Percentiles rank a stretch among this genome's conserved stretches.
Conservation (phyloP, 257 asterid genomes). For the Rehmannia glutinosa region DNA sequence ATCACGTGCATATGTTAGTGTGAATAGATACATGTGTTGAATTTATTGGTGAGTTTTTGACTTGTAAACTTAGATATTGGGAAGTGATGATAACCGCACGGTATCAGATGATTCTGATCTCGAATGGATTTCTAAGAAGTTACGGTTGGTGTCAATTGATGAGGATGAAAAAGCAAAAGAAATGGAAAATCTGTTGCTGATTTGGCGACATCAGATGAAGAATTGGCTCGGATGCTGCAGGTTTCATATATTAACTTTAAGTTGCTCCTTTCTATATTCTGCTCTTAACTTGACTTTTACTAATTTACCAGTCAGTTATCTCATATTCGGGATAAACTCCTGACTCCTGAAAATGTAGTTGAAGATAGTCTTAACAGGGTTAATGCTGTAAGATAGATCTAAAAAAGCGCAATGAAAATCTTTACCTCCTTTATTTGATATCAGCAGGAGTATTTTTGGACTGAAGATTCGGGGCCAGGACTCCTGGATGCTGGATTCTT, state of each 20-base stretch:
- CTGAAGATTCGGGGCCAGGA: not conserved
- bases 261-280: not conserved
- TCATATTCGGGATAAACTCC: slow-evolving; percentile 1
- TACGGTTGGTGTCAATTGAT: slow-evolving; percentile 50
- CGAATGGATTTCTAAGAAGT: slow-evolving; percentile 46
- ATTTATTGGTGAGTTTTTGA: slow-evolving; percentile 3
- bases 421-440: not conserved
- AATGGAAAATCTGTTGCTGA: slow-evolving; percentile 32
- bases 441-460: not conserved
- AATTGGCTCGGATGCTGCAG: slow-evolving; percentile 81
- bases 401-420: not conserved
- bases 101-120: slow-evolving; percentile 70
- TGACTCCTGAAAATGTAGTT: not conserved
- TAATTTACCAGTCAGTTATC: not conserved
- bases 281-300: not conserved
- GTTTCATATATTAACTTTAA: slow-evolving; percentile 25
- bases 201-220: slow-evolving; percentile 64
- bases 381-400: not conserved
- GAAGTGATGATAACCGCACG: slow-evolving; percentile 39
- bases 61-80: slow-evolving; percentile 45
- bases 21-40: not conserved
- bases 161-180: slow-evolving; percentile 33
- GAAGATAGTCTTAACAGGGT: slow-evolving; percentile 1
- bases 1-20: not conserved
- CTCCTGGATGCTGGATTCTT: not conserved